Percentiles rank a stretch among this genome's conserved stretches.
Evolutionary conservation across 176 grass and related monocot species (phyloP).

Genomic region (Alloteropsis semialata): DNA sequence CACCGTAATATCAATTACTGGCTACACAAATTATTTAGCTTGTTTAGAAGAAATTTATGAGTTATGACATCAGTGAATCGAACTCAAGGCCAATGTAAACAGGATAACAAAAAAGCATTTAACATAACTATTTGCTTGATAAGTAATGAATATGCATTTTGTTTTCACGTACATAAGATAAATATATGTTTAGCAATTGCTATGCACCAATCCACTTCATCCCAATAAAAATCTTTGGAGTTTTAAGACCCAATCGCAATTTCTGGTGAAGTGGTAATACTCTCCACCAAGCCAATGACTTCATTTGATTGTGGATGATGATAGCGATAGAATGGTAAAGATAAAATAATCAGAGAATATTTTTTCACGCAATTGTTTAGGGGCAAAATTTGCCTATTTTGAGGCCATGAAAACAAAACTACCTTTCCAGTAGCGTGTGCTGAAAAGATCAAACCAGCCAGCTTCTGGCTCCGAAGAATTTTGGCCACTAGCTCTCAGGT

Average conservation of each 20-base stretch:
- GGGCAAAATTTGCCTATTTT: constrained; percentile 19
- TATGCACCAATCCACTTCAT: constrained; percentile 20
- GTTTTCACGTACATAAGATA: neutral
- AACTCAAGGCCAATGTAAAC: constrained; percentile 7
- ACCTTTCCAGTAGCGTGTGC: constrained; percentile 96
- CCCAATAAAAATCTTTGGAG: neutral
- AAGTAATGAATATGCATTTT: neutral
- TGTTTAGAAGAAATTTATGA: neutral
- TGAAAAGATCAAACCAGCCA: constrained; percentile 96
- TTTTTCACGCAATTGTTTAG: neutral
- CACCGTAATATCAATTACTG: neutral
- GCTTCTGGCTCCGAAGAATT: constrained; percentile 81
- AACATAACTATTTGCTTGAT: neutral
- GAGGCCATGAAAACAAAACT: neutral
- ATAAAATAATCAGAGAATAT: neutral
- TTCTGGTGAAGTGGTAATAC: neutral
- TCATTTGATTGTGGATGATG: neutral
- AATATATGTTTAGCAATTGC: neutral
- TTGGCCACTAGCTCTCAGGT: constrained; percentile 67
- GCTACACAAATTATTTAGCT: constrained; percentile 11
- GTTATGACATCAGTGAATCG: neutral
- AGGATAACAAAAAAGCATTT: neutral
- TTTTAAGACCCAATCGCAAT: neutral
- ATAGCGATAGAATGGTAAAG: neutral
- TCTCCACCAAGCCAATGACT: neutral